Percentiles rank a stretch among this genome's conserved stretches.
Evolutionary conservation across 2,329 filamentous ascomycete genomes (phyloP).

Genomic region (Neoscytalidium dimidiatum): DNA sequence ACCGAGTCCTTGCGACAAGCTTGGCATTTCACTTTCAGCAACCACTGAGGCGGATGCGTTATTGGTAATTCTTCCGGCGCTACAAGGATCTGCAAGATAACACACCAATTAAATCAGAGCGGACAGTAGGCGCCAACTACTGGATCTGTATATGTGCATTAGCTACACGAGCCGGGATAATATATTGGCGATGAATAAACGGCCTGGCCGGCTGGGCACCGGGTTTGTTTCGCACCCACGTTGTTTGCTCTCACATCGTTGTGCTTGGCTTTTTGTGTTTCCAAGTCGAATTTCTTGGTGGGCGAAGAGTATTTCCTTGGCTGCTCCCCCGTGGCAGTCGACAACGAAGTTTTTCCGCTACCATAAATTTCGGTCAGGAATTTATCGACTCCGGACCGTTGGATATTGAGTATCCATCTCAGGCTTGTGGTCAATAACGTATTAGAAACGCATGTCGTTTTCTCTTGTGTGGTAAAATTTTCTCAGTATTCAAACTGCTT

Average conservation of each 20-base stretch:
- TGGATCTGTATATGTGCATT: neutral
- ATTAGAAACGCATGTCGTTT: too few species aligned
- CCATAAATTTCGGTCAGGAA: too few species aligned
- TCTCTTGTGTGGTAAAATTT: too few species aligned
- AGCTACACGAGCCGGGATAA: neutral
- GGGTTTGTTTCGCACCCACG: neutral
- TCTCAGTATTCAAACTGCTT: too few species aligned
- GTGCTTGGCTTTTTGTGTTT: neutral
- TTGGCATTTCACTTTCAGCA: neutral
- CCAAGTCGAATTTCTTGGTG: too few species aligned
- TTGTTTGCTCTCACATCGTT: neutral
- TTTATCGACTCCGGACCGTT: neutral
- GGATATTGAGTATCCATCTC: neutral
- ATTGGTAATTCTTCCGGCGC: constrained; percentile 7
- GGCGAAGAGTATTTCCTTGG: neutral
- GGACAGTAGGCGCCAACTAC: neutral
- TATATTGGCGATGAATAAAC: neutral
- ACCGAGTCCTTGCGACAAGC: neutral
- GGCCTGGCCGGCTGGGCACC: neutral
- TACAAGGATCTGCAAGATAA: neutral
- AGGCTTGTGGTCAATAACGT: too few species aligned
- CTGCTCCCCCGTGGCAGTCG: neutral
- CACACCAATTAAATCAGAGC: neutral
- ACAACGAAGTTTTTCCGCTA: neutral
- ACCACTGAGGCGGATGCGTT: neutral